Evolutionary conservation across 805 yeast genomes (phyloP).

Genomic region (Isabelozyma rhagii): DNA sequence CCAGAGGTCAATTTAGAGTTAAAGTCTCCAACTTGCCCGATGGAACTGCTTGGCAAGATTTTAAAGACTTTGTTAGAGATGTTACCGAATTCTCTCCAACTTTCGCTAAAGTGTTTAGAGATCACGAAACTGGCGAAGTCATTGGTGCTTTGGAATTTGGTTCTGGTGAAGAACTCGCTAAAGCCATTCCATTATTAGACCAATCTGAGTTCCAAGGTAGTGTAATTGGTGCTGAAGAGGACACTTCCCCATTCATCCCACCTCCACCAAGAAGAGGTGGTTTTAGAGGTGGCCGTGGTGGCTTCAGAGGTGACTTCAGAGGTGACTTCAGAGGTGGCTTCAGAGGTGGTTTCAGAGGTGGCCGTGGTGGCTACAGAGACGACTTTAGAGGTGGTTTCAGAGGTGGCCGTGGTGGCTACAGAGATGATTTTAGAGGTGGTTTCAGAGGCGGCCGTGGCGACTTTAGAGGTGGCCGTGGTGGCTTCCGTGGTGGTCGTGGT

Average conservation of each 20-base stretch:
- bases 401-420: conserved; percentile 30
- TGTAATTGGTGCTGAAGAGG: conserved; percentile 73
- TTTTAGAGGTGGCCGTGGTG: conserved; percentile 38
- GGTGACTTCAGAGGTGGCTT: conserved; percentile 23
- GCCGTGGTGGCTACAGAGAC: conserved; percentile 35
- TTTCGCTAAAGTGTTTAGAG: conserved; percentile 52
- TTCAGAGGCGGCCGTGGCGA: conserved; percentile 32
- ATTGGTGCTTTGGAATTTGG: conserved; percentile 54
- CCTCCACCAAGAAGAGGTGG: conserved; percentile 47
- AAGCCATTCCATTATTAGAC: conserved; percentile 72
- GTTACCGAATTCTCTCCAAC: conserved; percentile 63
- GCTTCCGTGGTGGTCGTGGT: conserved; percentile 47
- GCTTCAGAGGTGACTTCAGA: conserved; percentile 18
- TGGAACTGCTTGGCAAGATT: conserved; percentile 81
- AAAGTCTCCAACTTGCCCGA: conserved; percentile 69
- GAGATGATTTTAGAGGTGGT: conserved; percentile 32
- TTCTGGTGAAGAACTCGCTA: conserved; percentile 69
- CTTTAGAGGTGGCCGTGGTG: conserved; percentile 31
- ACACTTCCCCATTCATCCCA: conserved; percentile 57
- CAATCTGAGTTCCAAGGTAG: conserved; percentile 69
- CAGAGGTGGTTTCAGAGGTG: conserved; percentile 38
- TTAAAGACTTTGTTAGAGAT: conserved; percentile 86
- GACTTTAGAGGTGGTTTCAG: conserved; percentile 31
- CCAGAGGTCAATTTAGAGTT: conserved; percentile 73
- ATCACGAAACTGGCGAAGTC: conserved; percentile 43